Percentiles rank a stretch among this genome's conserved stretches.
phyloP scores from a whole-genome alignment of 345 rosid genomes.

The Eucalyptus sideroxylon region DNA sequence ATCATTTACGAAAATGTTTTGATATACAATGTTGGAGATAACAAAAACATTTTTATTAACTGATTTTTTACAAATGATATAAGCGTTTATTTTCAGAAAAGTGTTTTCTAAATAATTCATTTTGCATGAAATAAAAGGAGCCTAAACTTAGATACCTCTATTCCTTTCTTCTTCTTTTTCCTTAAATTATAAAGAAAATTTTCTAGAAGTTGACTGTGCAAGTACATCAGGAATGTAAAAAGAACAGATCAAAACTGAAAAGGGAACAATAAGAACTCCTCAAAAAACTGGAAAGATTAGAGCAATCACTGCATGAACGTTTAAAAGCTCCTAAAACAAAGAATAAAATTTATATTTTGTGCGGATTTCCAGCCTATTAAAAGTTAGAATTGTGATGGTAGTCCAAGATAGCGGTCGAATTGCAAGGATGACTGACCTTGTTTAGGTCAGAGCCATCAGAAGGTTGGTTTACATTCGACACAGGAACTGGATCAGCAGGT shows the following conservation, averaged over 20 bases:
- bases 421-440: conserved; percentile 13
- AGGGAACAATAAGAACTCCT: background rate
- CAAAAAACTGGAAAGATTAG: background rate
- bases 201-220: background rate
- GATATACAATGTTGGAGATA: background rate
- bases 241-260: background rate
- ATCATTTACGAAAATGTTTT: too few species aligned
- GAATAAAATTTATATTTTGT: background rate
- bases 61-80: too few species aligned
- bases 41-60: too few species aligned
- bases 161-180: background rate
- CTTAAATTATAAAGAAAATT: background rate
- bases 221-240: background rate
- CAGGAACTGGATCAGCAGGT: conserved; percentile 9
- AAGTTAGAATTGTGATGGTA: background rate
- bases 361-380: background rate
- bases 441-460: background rate
- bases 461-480: conserved; percentile 2
- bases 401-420: background rate
- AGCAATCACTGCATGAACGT: background rate
- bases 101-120: fast-evolving
- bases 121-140: too few species aligned
- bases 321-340: background rate
- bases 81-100: too few species aligned
- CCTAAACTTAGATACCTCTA: background rate